Base-by-base conservation (phyloP, 192 early-diverging fungal species). In the Diversispora epigaea region DNA sequence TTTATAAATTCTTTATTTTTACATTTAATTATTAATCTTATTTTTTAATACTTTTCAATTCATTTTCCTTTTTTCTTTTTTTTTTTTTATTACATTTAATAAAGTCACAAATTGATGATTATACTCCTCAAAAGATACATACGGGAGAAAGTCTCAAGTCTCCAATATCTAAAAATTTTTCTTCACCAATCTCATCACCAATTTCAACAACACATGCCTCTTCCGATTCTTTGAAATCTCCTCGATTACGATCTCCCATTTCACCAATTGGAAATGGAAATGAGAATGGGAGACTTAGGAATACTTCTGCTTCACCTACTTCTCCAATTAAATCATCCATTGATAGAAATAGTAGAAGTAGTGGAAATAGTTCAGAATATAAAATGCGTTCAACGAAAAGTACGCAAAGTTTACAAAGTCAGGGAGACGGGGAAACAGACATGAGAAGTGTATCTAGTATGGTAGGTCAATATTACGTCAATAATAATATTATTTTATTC, bases 371-470 rank as follows among this genome's bases (percentile, higher is more conserved):
- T 44, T 57, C 40, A 12, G 71, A 73, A 46, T 17, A 41, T 62
- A 73, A 41, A 32, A 54, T 56, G 43, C 25, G 71, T 9, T 62
- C 57, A 19, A 57, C 69, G 12, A 71, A 43, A 22, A 71, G 69
- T 57, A 73, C 62, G 56, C 55, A 73, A 44, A 73, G 71, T 44
- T 58, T 73, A 62, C 49, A 52, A 62, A 22, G 45, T 15, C 40
- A 12, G 14, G 57, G 43, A 21, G 57, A 71, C 0, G 56, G 56
- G 8, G 68, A 71, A 49, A 7, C 44, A 19, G 68, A 71, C 41
- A 55, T 57, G 19, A 71, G 22, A 55, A 41, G 22, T 55, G 6
- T 43, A 15, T 71, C 54, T 40, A 71, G 50, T 55, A 39, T 55
- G 68, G 66, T 68, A 68, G n/a, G 43, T 46, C 17, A 2, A 4